A percentile compares a stretch with the other conserved stretches of the same genome.
Evolutionary conservation across 2,329 filamentous ascomycete species (phyloP).

Genomic region (Colletotrichum plurivorum): DNA sequence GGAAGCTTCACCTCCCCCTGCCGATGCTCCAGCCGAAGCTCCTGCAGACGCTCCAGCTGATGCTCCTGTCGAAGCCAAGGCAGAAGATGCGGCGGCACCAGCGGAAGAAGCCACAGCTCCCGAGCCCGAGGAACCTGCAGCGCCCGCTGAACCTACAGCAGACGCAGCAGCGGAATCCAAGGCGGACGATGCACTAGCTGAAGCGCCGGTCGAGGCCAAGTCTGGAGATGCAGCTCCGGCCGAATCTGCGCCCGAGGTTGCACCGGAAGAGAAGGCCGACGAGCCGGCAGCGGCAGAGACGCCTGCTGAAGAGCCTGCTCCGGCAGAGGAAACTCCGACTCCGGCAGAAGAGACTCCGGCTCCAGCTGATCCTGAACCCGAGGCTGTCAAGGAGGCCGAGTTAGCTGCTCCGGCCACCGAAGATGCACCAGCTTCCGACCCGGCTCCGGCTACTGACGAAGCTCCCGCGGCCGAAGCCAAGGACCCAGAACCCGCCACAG

Average conservation of each 20-base stretch:
- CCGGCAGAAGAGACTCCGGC: neutral
- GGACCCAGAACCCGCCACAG: neutral
- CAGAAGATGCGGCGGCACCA: neutral
- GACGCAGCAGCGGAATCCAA: neutral
- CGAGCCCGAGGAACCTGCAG: neutral
- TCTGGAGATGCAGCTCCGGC: neutral
- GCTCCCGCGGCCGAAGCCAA: neutral
- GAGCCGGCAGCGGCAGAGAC: neutral
- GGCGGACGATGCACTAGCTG: neutral
- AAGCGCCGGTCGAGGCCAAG: neutral
- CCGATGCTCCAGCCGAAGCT: neutral
- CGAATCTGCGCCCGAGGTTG: neutral
- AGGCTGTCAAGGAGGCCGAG: neutral
- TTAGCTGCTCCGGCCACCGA: neutral
- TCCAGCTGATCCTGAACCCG: conserved; percentile 6
- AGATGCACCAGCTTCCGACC: neutral
- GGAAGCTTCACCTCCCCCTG: conserved; percentile 10
- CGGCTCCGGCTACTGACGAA: neutral
- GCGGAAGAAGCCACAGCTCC: neutral
- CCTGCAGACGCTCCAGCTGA: neutral
- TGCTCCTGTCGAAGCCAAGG: neutral
- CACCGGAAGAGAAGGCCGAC: neutral
- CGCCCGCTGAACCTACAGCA: neutral
- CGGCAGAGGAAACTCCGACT: neutral
- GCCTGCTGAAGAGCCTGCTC: neutral